Evolutionary conservation across 2,329 filamentous ascomycete genomes (phyloP).

Genomic region (Penicillium occitanis): DNA sequence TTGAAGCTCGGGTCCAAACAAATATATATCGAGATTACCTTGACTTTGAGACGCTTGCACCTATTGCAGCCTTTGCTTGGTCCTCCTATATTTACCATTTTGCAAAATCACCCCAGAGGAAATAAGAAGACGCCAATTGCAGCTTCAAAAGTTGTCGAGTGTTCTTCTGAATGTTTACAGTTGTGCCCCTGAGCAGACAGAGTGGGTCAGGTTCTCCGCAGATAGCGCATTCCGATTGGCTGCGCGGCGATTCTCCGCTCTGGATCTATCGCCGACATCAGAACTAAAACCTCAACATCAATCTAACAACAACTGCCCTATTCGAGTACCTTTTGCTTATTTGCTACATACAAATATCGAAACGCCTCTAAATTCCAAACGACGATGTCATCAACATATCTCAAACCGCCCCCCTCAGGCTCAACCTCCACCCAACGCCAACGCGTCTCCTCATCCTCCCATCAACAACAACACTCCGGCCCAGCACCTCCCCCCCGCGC

Average conservation of each 20-base stretch:
- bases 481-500: slow-evolving; percentile 34
- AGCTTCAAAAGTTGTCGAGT: background rate
- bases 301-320: background rate
- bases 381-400: slow-evolving; percentile 22
- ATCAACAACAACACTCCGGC: slow-evolving; percentile 21
- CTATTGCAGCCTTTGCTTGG: slow-evolving; percentile 9
- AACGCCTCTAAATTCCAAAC: too few species aligned
- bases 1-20: too few species aligned
- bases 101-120: too few species aligned
- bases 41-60: slow-evolving; percentile 15
- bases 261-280: background rate
- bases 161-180: background rate
- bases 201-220: background rate
- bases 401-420: slow-evolving; percentile 29
- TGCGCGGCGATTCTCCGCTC: background rate
- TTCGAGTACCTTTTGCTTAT: too few species aligned
- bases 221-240: background rate
- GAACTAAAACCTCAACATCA: background rate
- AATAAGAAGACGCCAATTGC: background rate
- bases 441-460: slow-evolving; percentile 28
- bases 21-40: background rate
- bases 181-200: background rate
- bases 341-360: too few species aligned
- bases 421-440: slow-evolving; percentile 22
- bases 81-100: background rate